Base-by-base conservation (phyloP, 2,329 filamentous ascomycete species). In the Mollisia scopiformis region DNA sequence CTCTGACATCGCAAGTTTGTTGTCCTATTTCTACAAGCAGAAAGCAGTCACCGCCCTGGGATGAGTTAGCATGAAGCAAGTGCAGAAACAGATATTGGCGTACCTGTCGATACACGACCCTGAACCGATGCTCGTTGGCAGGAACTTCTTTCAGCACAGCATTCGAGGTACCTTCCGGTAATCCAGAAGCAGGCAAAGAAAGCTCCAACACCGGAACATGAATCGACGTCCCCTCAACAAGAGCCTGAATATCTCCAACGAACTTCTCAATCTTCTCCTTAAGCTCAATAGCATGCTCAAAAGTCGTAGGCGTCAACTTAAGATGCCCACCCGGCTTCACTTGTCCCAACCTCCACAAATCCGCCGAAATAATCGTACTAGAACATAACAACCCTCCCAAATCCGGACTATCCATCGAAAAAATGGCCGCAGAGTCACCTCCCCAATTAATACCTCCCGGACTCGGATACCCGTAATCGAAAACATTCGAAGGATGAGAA, bases 261-360 rank as follows among this genome's bases (percentile, higher is more conserved):
- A 82, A 85, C 0, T 62, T 67, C 23, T 83, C 78, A 13, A 74
- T 8, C 74, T 71, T 57, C 73, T 75, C 14, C 79, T 75, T 23
- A 47, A 79, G 71, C 37, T 73, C 73, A 1, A 86, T 69, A 0
- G 84, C 83, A 63, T 82, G 78, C 21, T 81, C 75, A n/a, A 85
- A 73, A 3, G 82, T 80, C 1, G 84, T 79, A 1, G 78, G 75
- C 46, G 75, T 75, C 62, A 83, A 84, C 43, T 76, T 77, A 43
- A 88, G 63, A 2, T 76, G 81, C 66, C 86, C 82, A 3, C 85
- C 85, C 2, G 86, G 80, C 62, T 84, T 84, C 28, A 88, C 73
- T 68, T 88, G 85, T 0, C 86, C 86, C 11, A 88, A 68, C 66
- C 86, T 85, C 84, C 84, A 88, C 67, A 82, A 78, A 54, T 87